Percentiles rank a stretch among this genome's conserved stretches.
phyloP scores from a whole-genome alignment of 1,284 basidiomycete genomes.

The Xanthoconium separans region DNA sequence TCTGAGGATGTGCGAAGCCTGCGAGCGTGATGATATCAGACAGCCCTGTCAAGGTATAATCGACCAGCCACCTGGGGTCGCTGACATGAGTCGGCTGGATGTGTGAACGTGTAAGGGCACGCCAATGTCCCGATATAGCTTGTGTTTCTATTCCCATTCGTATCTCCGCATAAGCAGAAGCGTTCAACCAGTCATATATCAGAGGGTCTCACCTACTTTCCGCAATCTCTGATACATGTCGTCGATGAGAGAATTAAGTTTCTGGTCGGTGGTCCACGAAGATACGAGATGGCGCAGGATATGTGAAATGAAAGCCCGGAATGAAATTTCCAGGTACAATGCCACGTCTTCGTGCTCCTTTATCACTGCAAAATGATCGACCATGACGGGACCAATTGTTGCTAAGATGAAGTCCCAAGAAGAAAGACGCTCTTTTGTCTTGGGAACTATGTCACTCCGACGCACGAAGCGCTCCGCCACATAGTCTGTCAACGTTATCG shows the following conservation, averaged over 20 bases:
- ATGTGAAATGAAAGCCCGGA: neutral
- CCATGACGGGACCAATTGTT: neutral
- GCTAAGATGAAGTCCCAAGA: neutral
- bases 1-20: neutral
- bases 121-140: constrained; percentile 1
- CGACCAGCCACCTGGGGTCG: neutral
- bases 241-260: neutral
- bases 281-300: neutral
- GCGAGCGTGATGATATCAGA: neutral
- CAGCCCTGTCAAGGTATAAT: neutral
- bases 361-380: neutral
- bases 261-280: neutral
- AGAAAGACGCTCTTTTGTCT: neutral
- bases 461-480: neutral
- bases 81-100: neutral
- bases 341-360: neutral
- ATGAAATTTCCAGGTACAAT: neutral
- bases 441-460: too few relatives aligned
- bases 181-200: too few relatives aligned
- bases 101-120: neutral
- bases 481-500: neutral
- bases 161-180: too few relatives aligned
- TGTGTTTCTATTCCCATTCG: neutral
- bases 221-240: neutral
- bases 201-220: neutral